phyloP scores from a whole-genome alignment of 139 green algal genomes.

The Coelastrella sp. region DNA sequence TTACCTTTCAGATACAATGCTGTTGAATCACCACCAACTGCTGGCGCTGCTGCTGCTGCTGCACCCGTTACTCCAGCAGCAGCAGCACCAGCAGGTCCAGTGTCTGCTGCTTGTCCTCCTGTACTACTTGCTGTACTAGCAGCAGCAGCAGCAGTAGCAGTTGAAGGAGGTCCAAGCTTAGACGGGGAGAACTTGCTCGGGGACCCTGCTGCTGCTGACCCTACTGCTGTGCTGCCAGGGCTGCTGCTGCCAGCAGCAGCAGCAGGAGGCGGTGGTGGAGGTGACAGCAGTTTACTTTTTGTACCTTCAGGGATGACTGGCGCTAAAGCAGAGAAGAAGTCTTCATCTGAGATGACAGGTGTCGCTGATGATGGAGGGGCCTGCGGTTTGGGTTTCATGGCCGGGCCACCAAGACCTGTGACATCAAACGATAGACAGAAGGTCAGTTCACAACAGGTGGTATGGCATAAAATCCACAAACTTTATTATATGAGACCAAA shows the following conservation, averaged over 20 bases:
- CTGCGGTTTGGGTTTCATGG: conserved; percentile 19
- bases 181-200: not conserved
- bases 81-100: not conserved
- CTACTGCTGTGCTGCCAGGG: too few species aligned
- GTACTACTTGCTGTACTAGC: not conserved
- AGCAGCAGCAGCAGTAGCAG: too few species aligned
- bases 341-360: conserved; percentile 32
- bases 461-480: too few species aligned
- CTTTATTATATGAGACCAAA: too few species aligned
- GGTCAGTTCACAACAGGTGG: too few species aligned
- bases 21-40: conserved; percentile 1
- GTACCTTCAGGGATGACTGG: conserved; percentile 28
- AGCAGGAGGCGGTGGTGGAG: conserved; percentile 9
- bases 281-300: conserved; percentile 21
- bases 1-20: conserved; percentile 37
- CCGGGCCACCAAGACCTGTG: conserved; percentile 26
- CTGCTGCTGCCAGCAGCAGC: not conserved
- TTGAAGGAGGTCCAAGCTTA: not conserved
- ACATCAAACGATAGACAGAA: not conserved
- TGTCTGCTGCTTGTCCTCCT: not conserved
- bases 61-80: not conserved
- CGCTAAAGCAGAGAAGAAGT: conserved; percentile 42
- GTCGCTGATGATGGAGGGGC: not conserved
- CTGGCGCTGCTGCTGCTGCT: not conserved
- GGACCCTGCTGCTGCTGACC: too few species aligned